Conservation (phyloP, 2,329 filamentous ascomycete genomes). For the Byssothecium circinans region DNA sequence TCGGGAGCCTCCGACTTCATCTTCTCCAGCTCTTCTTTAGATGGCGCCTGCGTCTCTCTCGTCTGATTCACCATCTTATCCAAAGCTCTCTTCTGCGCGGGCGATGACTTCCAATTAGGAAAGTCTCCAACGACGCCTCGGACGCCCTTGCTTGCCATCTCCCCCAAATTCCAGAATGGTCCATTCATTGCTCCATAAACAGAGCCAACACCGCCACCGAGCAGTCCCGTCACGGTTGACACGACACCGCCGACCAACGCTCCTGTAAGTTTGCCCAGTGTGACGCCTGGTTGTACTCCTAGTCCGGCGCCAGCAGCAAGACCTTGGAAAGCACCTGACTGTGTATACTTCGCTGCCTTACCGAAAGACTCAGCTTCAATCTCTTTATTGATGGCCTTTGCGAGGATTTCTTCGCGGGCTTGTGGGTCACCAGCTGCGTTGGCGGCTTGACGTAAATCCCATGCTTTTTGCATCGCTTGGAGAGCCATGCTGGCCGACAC, state of each 20-base stretch:
- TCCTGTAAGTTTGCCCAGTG: conserved; percentile 39
- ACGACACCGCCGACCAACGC: conserved; percentile 39
- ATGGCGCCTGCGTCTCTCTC: conserved; percentile 37
- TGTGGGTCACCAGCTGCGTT: conserved; percentile 43
- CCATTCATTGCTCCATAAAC: conserved; percentile 42
- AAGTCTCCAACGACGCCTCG: conserved; percentile 37
- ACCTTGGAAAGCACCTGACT: conserved; percentile 44
- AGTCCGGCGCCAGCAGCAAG: conserved; percentile 44
- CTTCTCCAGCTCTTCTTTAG: conserved; percentile 35
- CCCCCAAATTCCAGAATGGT: conserved; percentile 39
- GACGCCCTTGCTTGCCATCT: conserved; percentile 42
- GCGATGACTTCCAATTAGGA: conserved; percentile 38
- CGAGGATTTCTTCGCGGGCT: conserved; percentile 43
- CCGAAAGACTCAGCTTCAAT: conserved; percentile 47
- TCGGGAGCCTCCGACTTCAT: conserved; percentile 40
- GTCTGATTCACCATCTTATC: conserved; percentile 44
- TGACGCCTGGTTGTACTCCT: conserved; percentile 40
- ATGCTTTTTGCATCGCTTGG: conserved; percentile 42
- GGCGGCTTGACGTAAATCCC: conserved; percentile 44
- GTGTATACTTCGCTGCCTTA: conserved; percentile 46
- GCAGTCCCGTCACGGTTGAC: conserved; percentile 36
- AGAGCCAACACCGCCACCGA: conserved; percentile 40
- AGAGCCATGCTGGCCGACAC: conserved; percentile 1
- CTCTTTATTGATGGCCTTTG: conserved; percentile 45
- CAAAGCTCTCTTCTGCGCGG: conserved; percentile 38